A percentile compares a stretch with the other conserved stretches of the same genome.
Conservation (phyloP, 2,329 filamentous ascomycete species). For the Graphilbum ipis-grandicollis region DNA sequence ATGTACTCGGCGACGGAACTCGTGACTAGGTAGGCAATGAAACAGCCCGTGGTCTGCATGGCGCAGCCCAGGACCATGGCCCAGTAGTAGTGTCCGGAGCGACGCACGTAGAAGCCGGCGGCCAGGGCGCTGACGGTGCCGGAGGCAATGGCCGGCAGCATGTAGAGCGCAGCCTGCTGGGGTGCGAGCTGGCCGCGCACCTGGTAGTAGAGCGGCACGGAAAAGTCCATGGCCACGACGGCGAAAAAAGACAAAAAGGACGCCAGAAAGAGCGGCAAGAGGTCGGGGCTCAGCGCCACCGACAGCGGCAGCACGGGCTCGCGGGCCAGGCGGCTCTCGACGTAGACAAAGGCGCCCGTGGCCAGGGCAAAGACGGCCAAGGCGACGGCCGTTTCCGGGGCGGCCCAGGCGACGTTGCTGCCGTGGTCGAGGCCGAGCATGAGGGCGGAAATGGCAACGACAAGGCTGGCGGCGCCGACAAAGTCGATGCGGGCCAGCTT, state of each 20-base stretch:
- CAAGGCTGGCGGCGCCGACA: not conserved
- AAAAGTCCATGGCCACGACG: not conserved
- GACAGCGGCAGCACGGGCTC: not conserved
- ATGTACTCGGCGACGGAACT: not conserved
- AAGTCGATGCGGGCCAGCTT: not conserved
- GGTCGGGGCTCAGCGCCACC: not conserved
- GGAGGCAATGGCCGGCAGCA: not conserved
- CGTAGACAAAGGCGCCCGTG: not conserved
- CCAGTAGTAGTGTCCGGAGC: not conserved
- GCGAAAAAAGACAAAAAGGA: not conserved
- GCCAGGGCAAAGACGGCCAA: not conserved
- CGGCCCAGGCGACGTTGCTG: not conserved
- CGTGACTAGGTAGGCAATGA: not conserved
- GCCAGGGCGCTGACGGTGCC: not conserved
- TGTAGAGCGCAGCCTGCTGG: not conserved
- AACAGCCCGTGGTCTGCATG: not conserved
- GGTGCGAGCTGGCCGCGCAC: not conserved
- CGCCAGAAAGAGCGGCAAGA: not conserved
- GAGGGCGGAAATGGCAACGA: not conserved
- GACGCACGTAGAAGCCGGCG: not conserved
- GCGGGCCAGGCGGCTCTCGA: not conserved
- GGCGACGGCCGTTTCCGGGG: not conserved
- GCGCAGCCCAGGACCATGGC: not conserved
- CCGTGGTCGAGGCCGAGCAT: not conserved
- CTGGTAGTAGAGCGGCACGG: not conserved